Conservation (phyloP, 208 protist species). For the Spongospora subterranea region DNA sequence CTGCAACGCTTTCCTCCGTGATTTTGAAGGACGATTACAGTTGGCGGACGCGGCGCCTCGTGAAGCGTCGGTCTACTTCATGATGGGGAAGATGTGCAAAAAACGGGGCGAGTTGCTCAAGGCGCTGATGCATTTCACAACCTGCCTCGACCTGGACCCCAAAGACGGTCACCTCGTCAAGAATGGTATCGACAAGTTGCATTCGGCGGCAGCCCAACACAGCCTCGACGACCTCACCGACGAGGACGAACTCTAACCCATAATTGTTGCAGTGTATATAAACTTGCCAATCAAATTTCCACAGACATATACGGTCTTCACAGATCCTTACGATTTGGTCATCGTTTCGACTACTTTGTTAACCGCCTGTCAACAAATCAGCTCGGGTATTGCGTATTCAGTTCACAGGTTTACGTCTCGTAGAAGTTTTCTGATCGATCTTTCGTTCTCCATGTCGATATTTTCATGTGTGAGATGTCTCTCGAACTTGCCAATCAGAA, state of each 20-base stretch:
- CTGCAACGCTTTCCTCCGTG: too few relatives aligned
- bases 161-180: constrained; percentile 70
- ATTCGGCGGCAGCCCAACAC: constrained; percentile 38
- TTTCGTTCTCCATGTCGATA: too few relatives aligned
- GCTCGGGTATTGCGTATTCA: neutral
- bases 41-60: constrained; percentile 76
- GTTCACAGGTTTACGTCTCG: neutral
- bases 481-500: too few relatives aligned
- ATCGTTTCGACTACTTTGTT: neutral
- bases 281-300: neutral
- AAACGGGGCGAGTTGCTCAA: constrained; percentile 63
- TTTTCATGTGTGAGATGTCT: too few relatives aligned
- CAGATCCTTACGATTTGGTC: neutral
- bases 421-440: too few relatives aligned
- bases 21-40: too few relatives aligned
- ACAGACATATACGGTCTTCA: neutral
- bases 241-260: constrained; percentile 61
- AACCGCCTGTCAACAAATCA: neutral
- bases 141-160: constrained; percentile 72
- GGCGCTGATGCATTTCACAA: constrained; percentile 67
- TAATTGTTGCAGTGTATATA: neutral
- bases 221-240: constrained; percentile 24
- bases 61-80: constrained; percentile 86
- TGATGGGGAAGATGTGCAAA: constrained; percentile 81
- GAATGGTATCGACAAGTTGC: constrained; percentile 63